Conservation (phyloP, 1,139 yeast genomes). For the Wickerhamiella infanticola region DNA sequence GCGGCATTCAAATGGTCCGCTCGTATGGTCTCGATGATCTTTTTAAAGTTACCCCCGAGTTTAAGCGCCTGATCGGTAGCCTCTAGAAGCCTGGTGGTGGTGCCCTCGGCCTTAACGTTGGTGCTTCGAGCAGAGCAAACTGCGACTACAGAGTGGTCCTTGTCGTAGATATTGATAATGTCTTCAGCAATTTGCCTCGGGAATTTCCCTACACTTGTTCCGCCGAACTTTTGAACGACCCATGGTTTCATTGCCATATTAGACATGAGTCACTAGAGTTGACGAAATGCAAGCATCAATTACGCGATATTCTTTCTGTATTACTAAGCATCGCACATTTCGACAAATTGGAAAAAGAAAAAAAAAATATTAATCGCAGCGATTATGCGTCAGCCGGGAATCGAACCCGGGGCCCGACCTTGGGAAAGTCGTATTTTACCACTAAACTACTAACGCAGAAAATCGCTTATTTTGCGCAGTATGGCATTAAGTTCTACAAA, state of each 20-base stretch:
- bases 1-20: constrained; percentile 73
- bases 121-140: constrained; percentile 95
- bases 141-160: constrained; percentile 64
- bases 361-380: no score
- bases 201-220: constrained; percentile 95
- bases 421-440: constrained; percentile 17
- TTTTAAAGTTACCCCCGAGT: constrained; percentile 24
- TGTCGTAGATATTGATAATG: constrained; percentile 52
- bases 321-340: no score
- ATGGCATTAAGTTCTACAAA: no score
- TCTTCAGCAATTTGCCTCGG: constrained; percentile 72
- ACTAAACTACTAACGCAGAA: constrained; percentile 13
- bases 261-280: background rate
- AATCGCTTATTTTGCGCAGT: background rate
- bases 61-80: constrained; percentile 63
- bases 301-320: background rate
- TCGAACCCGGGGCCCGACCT: constrained; percentile 18
- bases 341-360: no score
- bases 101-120: constrained; percentile 82
- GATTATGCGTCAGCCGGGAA: constrained; percentile 16
- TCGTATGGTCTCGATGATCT: constrained; percentile 42
- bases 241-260: constrained; percentile 32
- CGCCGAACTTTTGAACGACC: constrained; percentile 93
- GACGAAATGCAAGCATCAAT: background rate
- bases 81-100: constrained; percentile 59